Base-by-base conservation (phyloP, 352 stramenopile genomes). In the Globisporangium cylindrosporum region DNA sequence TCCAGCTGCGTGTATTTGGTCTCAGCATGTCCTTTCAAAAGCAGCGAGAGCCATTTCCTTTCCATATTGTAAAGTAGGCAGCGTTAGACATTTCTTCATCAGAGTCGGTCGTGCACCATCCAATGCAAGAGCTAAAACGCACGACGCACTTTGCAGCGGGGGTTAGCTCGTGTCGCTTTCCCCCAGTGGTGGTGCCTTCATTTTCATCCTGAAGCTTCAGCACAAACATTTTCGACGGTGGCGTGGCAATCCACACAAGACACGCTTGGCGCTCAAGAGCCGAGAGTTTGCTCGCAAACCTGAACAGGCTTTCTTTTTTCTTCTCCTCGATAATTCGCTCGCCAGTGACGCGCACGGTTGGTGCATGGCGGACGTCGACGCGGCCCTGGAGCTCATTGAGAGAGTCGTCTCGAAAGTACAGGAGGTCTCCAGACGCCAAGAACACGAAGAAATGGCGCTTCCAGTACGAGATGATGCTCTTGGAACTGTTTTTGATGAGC, bases 381-480 rank as follows among this genome's bases (percentile, higher is more conserved):
- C 84, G 84, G 0, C 86, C 86, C 59, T 94, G 84, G 1, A 91
- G 71, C 60, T 91, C 85, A 24, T 75, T 80, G 34, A 93, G 68
- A 4, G 80, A 86, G 51, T 92, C 86, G 59, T 94, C 86, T 34
- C 80, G 81, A 32, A 94, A 94, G 63, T 94, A 94, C 1, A 94
- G 68, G 46, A 94, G 69, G 55, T 94, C 86, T 0, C 86, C 86
- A 0, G 82, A 88, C 46, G 78, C 84, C 20, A 94, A 59, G 41
- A 89, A 94, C 34, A 92, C 77, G 59, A 94, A 93, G 59, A 82
- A 94, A 63, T 92, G 86, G 8, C 84, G 80, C 66, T 94, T 94
- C 86, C 86, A 94, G 70, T 90, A 92, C 57, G 86, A 90, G 66
- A 94, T 94, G 57, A 94, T 92, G 41, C 81, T 90, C 73, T 85